Base-by-base conservation (phyloP, 129 eudicot species). In the Chrysanthemum seticuspe region DNA sequence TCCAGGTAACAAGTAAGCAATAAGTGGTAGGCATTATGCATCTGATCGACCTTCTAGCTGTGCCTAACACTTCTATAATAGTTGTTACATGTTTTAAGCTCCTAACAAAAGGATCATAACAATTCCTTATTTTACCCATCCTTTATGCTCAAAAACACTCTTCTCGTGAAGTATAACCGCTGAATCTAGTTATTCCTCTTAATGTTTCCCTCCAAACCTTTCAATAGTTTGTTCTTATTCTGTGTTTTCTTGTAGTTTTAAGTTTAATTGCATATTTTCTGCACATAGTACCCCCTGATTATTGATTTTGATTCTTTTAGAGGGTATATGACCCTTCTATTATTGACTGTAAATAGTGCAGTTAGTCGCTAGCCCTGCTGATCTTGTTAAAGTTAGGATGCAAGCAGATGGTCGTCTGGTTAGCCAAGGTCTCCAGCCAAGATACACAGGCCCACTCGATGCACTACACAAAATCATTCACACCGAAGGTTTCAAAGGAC, bases 301-400 rank as follows among this genome's bases (percentile, higher is more conserved):
- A 31, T 21, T 61, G 13, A n/a, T 61, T 25, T 36, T 25, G 65
- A 36, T 36, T 36, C 8, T 36, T 36, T 36, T 36, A 36, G 45
- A 36, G 25, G 23, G 62, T 57, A 36, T 3, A 61, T 61, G 45
- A 61, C 65, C 27, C 7, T 60, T 36, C 4, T 60, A 45, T 57
- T 60, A 58, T 71, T 69, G 47, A 14, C 59, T 29, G 5, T 87
- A 76, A 36, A 54, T 70, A 71, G 75, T 67, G 66, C 91, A 93
- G 98, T 84, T 93, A 65, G 85, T 93, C 60, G 90, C 98, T 44
- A 93, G 98, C 83, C 98, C 98, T n/a, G 97, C 98, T 65, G 97
- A 93, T 79, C 89, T 93, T 4, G 83, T 93, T 36, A 93, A 93
- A 73, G 98, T 90, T 60, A 86, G 98, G 76, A 89, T 93, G 96